Conservation (phyloP, 306 rosid genomes). For the Cicer judaicum region DNA sequence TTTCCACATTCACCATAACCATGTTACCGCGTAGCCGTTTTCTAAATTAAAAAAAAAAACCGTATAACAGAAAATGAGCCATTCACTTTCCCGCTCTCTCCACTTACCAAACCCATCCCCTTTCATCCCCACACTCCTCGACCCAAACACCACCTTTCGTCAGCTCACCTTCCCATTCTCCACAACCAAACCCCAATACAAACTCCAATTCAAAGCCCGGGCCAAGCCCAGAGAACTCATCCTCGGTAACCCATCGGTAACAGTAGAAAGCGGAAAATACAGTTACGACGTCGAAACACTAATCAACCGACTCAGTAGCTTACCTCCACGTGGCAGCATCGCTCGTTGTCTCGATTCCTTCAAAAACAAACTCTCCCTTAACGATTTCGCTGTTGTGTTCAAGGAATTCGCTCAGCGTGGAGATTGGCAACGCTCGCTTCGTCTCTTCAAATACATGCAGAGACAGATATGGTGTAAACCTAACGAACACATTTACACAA, state of each 20-base stretch:
- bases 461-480: conserved; percentile 99
- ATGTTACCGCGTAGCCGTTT: conserved; percentile 20
- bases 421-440: conserved; percentile 89
- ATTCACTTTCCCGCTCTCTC: conserved; percentile 58
- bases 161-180: conserved; percentile 39
- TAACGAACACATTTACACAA: conserved; percentile 83
- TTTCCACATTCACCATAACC: neutral
- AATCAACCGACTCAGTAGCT: conserved; percentile 82
- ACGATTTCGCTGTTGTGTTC: conserved; percentile 90
- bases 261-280: conserved; percentile 86
- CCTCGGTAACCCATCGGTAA: conserved; percentile 78
- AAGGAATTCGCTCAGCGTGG: conserved; percentile 96
- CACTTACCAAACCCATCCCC: conserved; percentile 56
- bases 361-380: conserved; percentile 86
- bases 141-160: conserved; percentile 41
- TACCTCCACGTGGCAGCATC: conserved; percentile 97
- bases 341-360: conserved; percentile 92
- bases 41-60: conserved; percentile 33
- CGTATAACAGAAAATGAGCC: conserved; percentile 55
- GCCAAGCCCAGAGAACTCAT: conserved; percentile 72
- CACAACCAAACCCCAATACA: neutral
- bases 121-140: conserved; percentile 49
- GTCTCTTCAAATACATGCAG: conserved; percentile 94
- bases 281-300: conserved; percentile 93
- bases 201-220: conserved; percentile 41